A percentile compares a stretch with the other conserved stretches of the same genome.
Conservation (phyloP, 2,329 filamentous ascomycete species). For the Colletotrichum eleusines region DNA sequence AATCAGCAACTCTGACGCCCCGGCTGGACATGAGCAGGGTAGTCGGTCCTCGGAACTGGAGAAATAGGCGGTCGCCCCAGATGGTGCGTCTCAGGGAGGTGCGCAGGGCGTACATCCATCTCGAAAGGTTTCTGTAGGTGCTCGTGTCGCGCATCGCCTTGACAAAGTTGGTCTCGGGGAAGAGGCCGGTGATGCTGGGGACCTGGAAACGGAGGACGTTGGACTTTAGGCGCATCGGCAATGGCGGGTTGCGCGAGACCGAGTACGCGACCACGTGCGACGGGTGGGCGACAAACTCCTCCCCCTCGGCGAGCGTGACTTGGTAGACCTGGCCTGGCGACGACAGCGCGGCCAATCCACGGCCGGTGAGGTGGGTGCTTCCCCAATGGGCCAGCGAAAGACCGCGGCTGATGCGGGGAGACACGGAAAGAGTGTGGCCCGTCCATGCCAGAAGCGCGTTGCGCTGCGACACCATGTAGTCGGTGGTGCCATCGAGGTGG, state of each 20-base stretch:
- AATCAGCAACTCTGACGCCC: conserved; percentile 82
- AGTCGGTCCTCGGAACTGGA: conserved; percentile 88
- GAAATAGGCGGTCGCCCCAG: conserved; percentile 93
- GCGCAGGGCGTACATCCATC: conserved; percentile 75
- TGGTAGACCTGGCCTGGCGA: conserved; percentile 93
- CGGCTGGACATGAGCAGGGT: conserved; percentile 91
- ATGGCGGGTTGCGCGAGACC: conserved; percentile 77
- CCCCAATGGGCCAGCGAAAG: conserved; percentile 92
- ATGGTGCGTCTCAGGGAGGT: conserved; percentile 85
- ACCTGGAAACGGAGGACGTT: conserved; percentile 81
- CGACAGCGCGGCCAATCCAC: conserved; percentile 86
- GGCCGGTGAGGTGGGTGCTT: conserved; percentile 86
- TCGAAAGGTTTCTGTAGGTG: conserved; percentile 77
- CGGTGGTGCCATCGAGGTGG: conserved; percentile 90
- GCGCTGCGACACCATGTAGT: conserved; percentile 93
- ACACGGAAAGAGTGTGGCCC: conserved; percentile 83
- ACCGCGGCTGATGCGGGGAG: conserved; percentile 79
- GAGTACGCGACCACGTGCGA: conserved; percentile 93
- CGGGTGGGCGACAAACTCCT: conserved; percentile 92
- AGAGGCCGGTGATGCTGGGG: conserved; percentile 73
- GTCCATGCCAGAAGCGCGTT: conserved; percentile 96
- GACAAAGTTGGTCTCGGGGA: conserved; percentile 81
- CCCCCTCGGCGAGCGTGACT: conserved; percentile 81
- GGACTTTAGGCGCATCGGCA: conserved; percentile 89
- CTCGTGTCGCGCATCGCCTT: conserved; percentile 77